phyloP scores from a whole-genome alignment of 345 rosid species.

The Acer saccharum region DNA sequence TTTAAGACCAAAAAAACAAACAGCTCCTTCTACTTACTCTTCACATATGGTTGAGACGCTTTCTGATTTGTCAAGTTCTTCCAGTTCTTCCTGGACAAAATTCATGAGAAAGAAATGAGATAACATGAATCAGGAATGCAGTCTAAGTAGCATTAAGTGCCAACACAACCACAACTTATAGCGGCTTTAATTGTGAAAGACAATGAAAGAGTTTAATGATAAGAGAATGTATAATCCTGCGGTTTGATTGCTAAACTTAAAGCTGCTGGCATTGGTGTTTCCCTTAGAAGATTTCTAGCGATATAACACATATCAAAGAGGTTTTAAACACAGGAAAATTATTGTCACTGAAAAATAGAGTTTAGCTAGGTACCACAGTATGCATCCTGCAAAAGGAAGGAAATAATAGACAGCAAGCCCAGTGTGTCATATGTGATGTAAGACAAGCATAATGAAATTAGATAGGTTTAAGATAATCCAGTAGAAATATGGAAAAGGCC shows the following conservation, averaged over 20 bases:
- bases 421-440: background rate
- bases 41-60: conserved; percentile 52
- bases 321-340: background rate
- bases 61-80: conserved; percentile 48
- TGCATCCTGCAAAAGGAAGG: conserved; percentile 3
- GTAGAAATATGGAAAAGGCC: background rate
- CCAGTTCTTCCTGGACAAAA: conserved; percentile 59
- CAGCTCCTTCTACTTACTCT: conserved; percentile 50
- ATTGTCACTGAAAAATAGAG: background rate
- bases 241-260: background rate
- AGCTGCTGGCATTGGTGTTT: background rate
- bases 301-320: background rate
- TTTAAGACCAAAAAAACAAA: too few species aligned
- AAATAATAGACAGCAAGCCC: conserved; percentile 5
- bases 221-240: background rate
- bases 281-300: background rate
- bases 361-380: background rate
- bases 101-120: background rate
- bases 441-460: background rate
- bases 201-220: background rate
- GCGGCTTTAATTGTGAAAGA: conserved; percentile 8
- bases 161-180: background rate
- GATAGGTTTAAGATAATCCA: background rate
- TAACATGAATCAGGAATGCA: background rate
- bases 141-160: conserved; percentile 7